Evolutionary conservation across 768 basidiomycete genomes (phyloP), one percentile per base, ranked within the genome.

Genomic region (Mycena olivaceomarginata): DNA sequence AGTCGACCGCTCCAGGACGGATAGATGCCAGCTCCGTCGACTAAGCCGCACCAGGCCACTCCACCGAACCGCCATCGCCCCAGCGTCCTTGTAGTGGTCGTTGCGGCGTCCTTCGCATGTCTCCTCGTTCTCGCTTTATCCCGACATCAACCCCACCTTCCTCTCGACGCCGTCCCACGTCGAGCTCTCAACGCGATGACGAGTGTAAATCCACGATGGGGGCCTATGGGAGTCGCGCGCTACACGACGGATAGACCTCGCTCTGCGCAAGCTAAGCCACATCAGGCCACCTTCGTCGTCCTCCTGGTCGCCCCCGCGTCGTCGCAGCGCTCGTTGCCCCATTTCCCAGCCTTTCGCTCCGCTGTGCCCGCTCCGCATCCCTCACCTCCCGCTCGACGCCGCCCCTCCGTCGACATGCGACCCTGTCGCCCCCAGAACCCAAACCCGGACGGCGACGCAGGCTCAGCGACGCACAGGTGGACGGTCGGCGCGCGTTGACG

Each of bases 51-150:
- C 31, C 37, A 56, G 67, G 20, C 51, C 45, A 18, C 67, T 40
- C 67, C 51, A 6, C 65, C 46, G 67, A 56, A n/a, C 51, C 46
- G 18, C n/a, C 67, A 22, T 41, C 67, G 67, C 67, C 67, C 67
- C 67, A 51, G 51, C n/a, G 67, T 41, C 67, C 12, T n/a, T 12
- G 37, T 8, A n/a, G 37, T 12, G 13, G 63, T 8, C 11, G 62
- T 63, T 63, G 62, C 62, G 41, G 10, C 66, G 31, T 40, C 37
- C 51, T 48, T 2, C 18, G 11, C 51, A 51, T 4, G 9, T 39
- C 25, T 56, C 67, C 56, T 10, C 41, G 41, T 64, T 13, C 39
- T 43, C 16, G 18, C 8, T 41, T 12, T 41, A 20, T 43, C 11
- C 39, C 12, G 20, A 41, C 22, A 18, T 15, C 62, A 39, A 8